Evolutionary conservation across 2,329 filamentous ascomycete species (phyloP).

Genomic region (Penicillium freii): DNA sequence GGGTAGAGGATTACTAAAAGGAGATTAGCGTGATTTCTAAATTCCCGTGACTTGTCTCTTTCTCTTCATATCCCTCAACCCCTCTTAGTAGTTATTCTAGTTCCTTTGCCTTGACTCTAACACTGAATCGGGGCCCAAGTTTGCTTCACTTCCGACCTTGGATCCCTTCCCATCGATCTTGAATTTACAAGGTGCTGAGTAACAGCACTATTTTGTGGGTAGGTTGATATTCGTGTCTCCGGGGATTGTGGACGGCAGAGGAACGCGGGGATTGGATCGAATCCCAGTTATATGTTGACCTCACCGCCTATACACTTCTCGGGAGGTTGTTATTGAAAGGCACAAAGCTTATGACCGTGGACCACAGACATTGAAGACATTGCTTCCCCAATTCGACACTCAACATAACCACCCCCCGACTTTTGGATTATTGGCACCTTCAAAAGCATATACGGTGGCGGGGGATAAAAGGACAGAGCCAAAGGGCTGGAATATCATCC

Average conservation of each 20-base stretch:
- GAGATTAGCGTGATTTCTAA: conserved; percentile 21
- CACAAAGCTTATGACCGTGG: background rate
- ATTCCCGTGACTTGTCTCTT: conserved; percentile 30
- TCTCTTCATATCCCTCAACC: conserved; percentile 27
- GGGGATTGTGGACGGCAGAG: conserved; percentile 21
- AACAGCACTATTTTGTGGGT: conserved; percentile 24
- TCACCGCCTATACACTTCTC: background rate
- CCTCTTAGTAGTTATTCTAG: conserved; percentile 18
- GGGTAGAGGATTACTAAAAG: conserved; percentile 17
- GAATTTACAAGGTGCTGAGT: conserved; percentile 11
- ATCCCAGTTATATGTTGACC: conserved; percentile 2
- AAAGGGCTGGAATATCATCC: conserved; percentile 20
- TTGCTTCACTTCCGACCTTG: background rate
- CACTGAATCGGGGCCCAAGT: conserved; percentile 2
- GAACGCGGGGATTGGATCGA: conserved; percentile 5
- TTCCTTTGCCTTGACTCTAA: conserved; percentile 7
- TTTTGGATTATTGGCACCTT: conserved; percentile 10
- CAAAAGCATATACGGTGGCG: conserved; percentile 15
- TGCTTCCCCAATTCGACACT: conserved; percentile 6
- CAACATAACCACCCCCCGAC: background rate
- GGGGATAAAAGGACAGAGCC: conserved; percentile 18
- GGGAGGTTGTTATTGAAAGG: background rate
- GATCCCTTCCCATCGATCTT: background rate
- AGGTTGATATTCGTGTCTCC: conserved; percentile 20
- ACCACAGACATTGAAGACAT: conserved; percentile 6